A percentile compares a stretch with the other conserved stretches of the same genome.
phyloP scores from a whole-genome alignment of 116 monocot species.

The Cymodocea nodosa region DNA sequence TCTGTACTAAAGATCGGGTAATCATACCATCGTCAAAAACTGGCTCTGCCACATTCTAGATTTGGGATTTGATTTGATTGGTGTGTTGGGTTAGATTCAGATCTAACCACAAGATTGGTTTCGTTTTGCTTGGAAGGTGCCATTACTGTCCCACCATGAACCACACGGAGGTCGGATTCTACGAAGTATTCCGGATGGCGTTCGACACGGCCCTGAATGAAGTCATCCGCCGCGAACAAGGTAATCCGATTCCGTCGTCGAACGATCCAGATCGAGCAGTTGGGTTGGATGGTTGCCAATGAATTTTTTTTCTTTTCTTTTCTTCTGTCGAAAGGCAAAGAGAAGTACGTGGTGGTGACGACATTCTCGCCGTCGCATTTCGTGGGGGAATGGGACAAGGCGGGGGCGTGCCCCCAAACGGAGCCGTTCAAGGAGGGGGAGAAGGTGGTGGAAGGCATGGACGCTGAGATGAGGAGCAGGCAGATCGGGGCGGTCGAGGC shows the following conservation, averaged over 20 bases:
- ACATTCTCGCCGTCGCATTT: constrained; percentile 93
- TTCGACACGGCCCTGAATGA: constrained; percentile 21
- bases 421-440: constrained; percentile 44
- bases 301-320: too few species aligned
- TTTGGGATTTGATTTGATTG: background rate
- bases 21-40: too few species aligned
- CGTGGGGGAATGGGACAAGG: constrained; percentile 72
- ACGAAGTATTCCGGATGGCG: constrained; percentile 48
- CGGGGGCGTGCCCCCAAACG: constrained; percentile 49
- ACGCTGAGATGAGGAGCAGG: constrained; percentile 39
- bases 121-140: constrained; percentile 13
- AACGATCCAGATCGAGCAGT: too few species aligned
- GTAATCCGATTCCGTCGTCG: background rate
- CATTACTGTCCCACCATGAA: constrained; percentile 56
- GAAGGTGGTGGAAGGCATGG: constrained; percentile 53
- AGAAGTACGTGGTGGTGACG: constrained; percentile 37
- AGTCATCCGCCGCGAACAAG: background rate
- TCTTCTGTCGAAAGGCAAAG: background rate
- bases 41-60: too few species aligned
- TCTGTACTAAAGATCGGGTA: too few species aligned
- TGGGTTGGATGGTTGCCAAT: too few species aligned
- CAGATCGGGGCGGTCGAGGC: constrained; percentile 36
- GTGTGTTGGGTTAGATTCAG: background rate
- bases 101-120: background rate
- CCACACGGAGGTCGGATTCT: constrained; percentile 66